Percentiles rank a stretch among this genome's conserved stretches.
These are phyloP conservation scores for Aspergillus ochraceus DNA, from an alignment of 2,329 filamentous ascomycete genomes.

Conservation along the genomic window DNA sequence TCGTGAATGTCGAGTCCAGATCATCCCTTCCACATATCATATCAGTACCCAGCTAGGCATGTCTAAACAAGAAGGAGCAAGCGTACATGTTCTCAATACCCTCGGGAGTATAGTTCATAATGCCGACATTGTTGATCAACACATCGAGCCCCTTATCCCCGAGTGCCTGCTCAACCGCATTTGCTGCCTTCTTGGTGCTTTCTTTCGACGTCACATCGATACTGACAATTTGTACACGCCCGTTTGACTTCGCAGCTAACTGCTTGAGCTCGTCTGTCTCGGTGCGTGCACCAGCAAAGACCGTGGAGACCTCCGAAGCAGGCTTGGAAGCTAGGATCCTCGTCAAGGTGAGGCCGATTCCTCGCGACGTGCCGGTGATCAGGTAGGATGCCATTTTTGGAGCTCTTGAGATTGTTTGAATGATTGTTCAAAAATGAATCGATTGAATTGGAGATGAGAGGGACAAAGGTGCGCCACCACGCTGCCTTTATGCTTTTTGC, in stretches of 20 bases:
- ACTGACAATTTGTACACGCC: conserved; percentile 36
- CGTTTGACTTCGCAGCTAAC: conserved; percentile 34
- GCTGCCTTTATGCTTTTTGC: not conserved
- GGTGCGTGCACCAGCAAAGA: conserved; percentile 45
- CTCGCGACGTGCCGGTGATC: conserved; percentile 38
- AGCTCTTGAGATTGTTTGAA: not conserved
- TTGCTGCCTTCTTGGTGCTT: conserved; percentile 37
- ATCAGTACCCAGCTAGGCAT: not conserved
- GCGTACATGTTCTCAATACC: conserved; percentile 27
- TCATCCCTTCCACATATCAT: conserved; percentile 29
- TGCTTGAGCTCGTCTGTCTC: conserved; percentile 33
- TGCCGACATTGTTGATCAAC: conserved; percentile 49
- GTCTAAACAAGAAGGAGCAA: not conserved
- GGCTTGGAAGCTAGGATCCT: conserved; percentile 32
- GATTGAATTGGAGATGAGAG: not conserved
- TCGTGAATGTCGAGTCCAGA: conserved; percentile 39
- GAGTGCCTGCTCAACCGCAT: conserved; percentile 33
- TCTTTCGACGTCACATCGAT: conserved; percentile 39
- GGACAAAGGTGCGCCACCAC: not conserved
- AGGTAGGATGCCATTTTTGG: conserved; percentile 37
- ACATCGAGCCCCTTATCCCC: conserved; percentile 47
- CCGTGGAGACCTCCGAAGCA: conserved; percentile 33
- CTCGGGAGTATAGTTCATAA: conserved; percentile 18
- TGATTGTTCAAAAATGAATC: not conserved
- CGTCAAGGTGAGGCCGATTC: conserved; percentile 37